These are phyloP conservation scores for Komagataella pastoris DNA, from an alignment of 805 yeast genomes.

Conservation along the genomic window DNA sequence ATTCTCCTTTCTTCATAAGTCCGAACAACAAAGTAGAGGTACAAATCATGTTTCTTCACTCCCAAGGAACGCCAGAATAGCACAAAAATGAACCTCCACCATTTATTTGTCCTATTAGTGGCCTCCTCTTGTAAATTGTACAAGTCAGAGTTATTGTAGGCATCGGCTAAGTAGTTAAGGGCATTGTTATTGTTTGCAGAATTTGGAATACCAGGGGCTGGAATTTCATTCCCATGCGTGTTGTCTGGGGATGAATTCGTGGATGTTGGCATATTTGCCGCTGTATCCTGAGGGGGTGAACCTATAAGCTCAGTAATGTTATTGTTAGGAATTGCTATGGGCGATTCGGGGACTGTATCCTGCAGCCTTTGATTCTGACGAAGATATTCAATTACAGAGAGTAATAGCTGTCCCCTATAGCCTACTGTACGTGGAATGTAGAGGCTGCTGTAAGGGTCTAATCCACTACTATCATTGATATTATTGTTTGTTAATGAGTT, in stretches of 20 bases:
- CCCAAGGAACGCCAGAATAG: constrained; percentile 49
- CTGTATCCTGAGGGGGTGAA: background rate
- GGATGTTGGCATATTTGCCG: background rate
- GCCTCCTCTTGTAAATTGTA: constrained; percentile 33
- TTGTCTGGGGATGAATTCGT: constrained; percentile 1
- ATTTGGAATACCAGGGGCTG: background rate
- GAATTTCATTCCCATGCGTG: constrained; percentile 4
- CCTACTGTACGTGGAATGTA: constrained; percentile 13
- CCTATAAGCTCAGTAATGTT: background rate
- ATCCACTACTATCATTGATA: background rate
- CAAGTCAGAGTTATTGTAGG: constrained; percentile 25
- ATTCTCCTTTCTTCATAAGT: constrained; percentile 16
- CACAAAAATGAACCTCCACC: constrained; percentile 12
- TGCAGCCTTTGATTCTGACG: background rate
- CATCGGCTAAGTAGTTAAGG: constrained; percentile 13
- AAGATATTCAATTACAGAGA: constrained; percentile 9
- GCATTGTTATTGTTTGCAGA: constrained; percentile 12
- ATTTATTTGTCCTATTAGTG: constrained; percentile 18
- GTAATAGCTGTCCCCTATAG: constrained; percentile 13
- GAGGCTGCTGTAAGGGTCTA: constrained; percentile 7
- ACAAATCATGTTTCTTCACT: constrained; percentile 29
- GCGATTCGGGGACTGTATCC: background rate
- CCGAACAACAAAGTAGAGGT: constrained; percentile 34
- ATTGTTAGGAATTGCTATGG: background rate
- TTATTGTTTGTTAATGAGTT: constrained; percentile 2